Conservation (phyloP, 257 asterid genomes). For the Striga asiatica region DNA sequence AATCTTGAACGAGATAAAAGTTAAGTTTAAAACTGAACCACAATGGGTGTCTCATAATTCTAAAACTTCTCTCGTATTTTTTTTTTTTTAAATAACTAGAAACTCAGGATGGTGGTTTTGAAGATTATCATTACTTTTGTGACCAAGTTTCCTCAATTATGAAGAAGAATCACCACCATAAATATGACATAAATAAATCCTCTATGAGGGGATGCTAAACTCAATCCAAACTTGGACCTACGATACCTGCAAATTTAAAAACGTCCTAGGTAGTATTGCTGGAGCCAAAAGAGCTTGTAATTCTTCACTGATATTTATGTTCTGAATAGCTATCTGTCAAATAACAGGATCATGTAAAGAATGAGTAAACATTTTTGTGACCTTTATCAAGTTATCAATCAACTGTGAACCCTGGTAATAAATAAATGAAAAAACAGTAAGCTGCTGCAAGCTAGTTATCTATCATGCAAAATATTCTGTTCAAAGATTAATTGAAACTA, state of each 20-base stretch:
- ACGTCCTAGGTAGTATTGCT: constrained; percentile 69
- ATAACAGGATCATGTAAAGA: not conserved
- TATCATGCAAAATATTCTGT: not conserved
- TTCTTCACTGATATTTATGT: constrained; percentile 61
- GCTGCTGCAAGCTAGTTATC: not conserved
- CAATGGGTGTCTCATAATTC: no score
- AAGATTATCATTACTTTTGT: no score
- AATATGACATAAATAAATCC: no score
- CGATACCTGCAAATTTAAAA: constrained; percentile 77
- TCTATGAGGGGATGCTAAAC: no score
- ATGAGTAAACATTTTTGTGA: not conserved
- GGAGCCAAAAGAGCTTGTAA: constrained; percentile 81
- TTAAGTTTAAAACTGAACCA: no score
- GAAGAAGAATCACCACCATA: not conserved
- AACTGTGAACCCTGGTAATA: not conserved
- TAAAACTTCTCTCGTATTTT: no score
- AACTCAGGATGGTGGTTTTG: no score
- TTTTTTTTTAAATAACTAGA: no score
- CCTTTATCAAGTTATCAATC: constrained; percentile 1
- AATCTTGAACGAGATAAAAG: no score
- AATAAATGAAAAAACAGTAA: not conserved
- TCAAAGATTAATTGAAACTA: not conserved
- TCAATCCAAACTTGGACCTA: not conserved
- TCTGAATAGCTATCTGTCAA: constrained; percentile 57
- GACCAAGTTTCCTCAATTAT: not conserved